Base-by-base conservation (phyloP, 2,329 filamentous ascomycete genomes). In the Alternaria sp. region DNA sequence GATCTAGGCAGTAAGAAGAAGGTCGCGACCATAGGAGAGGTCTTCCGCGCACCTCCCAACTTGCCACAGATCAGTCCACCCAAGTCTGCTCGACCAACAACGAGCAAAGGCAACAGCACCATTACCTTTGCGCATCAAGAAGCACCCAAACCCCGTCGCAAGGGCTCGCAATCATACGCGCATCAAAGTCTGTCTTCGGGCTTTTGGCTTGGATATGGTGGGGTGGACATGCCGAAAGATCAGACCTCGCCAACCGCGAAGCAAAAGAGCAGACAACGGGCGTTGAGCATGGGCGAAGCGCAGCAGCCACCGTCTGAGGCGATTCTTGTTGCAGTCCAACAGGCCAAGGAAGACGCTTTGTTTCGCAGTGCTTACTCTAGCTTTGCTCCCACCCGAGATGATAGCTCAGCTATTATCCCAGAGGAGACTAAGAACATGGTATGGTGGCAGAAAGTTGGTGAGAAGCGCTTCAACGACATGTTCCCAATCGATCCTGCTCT, bases 361-460 rank as follows among this genome's bases (percentile, higher is more conserved):
- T 94, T 93, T 71, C 85, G 90, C 29, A 87, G 89, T 54, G 90
- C 88, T 1, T 94, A 93, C 74, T 92, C 90, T 0, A 90, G 89
- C 70, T 94, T 93, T 74, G 91, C 91, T 5, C 91, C 91, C 0
- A 87, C 85, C 51, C 88, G 86, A 67, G 91, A 94, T 74, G 88
- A 93, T 71, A 84, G 89, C 3, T 86, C 84, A 11, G 89, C 91
- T 5, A 82, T 93, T 56, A 81, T 92, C 3, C 86, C 91, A 0
- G 86, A 88, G 2, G 86, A 86, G 33, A 83, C 87, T 49, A 86
- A 90, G 58, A 86, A 87, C 51, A 85, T 86, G 55, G 68, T 93
- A 48, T 93, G 90, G 90, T 94, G 90, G 90, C 87, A 92, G 72
- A 86, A 86, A 61, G 80, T 85, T 51, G 90, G 90, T 28, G 84